Evolutionary conservation across 331 rosid genomes (phyloP), one percentile per base, ranked within the genome.

Genomic region (Quercus lobata): DNA sequence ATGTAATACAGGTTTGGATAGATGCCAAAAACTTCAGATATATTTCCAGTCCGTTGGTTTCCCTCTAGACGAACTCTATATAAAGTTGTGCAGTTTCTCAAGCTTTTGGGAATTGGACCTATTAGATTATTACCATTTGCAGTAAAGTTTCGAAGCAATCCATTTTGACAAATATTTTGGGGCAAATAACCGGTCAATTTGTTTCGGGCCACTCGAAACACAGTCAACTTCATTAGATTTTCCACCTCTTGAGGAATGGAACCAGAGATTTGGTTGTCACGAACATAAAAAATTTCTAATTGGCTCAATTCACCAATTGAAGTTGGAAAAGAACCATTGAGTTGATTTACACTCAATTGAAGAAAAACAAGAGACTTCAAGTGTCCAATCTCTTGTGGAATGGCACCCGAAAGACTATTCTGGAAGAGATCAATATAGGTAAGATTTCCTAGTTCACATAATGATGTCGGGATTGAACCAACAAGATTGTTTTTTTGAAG

Each of bases 81-180:
- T 56, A 90, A 86, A 54, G 74, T 78, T 7, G 87, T 65, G 78
- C 91, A 87, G 44, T 89, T 89, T 74, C 34, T 89, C 82, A 89
- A 72, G 79, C 85, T 86, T 52, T 49, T 75, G 1, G 97, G 92
- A 69, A 91, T 75, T 44, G 65, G 27, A 7, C 94, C 97, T 0
- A 1, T 56, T 3, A 91, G 82, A 34, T 52, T 11, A 71, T 91
- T 89, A 0, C 22, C 19, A 10, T 25, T 17, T 41, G 84, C 84
- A 1, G 83, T 49, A 69, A 89, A 91, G 41, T 41, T 3, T 3
- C 1, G 32, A 53, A 89, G 84, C 7, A 6, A 30, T 0, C 89
- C 85, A 41, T 86, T 75, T 34, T 32, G 62, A 76, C 92, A 91
- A 69, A 91, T 68, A 5, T 78, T 72, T 12, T 56, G 76, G 0